Evolutionary conservation across 495 filamentous ascomycete species (phyloP).

Genomic region (Darksidea phi): DNA sequence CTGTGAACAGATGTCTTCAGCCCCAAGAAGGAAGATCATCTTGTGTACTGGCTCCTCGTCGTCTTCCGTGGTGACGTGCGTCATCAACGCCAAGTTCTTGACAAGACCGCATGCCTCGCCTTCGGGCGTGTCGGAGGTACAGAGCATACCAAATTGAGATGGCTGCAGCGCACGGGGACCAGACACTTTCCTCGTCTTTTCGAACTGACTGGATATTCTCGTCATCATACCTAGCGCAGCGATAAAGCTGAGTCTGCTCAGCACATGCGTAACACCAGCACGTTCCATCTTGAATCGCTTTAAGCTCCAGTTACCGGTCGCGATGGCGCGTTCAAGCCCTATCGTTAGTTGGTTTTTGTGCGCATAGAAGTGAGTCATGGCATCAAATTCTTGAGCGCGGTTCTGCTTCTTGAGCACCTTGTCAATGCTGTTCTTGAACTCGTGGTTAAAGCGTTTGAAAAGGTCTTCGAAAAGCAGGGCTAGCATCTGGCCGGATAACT

Average conservation of each 20-base stretch:
- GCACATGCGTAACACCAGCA: constrained; percentile 93
- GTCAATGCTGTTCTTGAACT: constrained; percentile 87
- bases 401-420: constrained; percentile 89
- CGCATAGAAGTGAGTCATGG: constrained; percentile 68
- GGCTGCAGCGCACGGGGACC: constrained; percentile 94
- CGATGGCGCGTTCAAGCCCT: constrained; percentile 89
- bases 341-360: constrained; percentile 79
- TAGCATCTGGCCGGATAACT: constrained; percentile 89
- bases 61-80: constrained; percentile 94
- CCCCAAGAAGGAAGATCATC: constrained; percentile 73
- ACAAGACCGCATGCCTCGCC: constrained; percentile 97
- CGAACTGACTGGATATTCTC: constrained; percentile 95
- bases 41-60: constrained; percentile 84
- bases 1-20: constrained; percentile 69
- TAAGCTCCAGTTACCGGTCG: constrained; percentile 95
- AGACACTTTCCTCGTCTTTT: constrained; percentile 93
- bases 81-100: constrained; percentile 98
- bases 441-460: constrained; percentile 88
- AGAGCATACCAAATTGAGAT: constrained; percentile 97
- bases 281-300: constrained; percentile 98
- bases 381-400: constrained; percentile 81
- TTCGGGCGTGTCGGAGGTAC: constrained; percentile 95
- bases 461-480: constrained; percentile 96
- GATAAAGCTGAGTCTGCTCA: constrained; percentile 94
- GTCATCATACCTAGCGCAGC: constrained; percentile 99